Percentiles rank a stretch among this genome's conserved stretches.
These are phyloP conservation scores for Neurospora discreta DNA, from an alignment of 495 filamentous ascomycete genomes.

Conservation along the genomic window DNA sequence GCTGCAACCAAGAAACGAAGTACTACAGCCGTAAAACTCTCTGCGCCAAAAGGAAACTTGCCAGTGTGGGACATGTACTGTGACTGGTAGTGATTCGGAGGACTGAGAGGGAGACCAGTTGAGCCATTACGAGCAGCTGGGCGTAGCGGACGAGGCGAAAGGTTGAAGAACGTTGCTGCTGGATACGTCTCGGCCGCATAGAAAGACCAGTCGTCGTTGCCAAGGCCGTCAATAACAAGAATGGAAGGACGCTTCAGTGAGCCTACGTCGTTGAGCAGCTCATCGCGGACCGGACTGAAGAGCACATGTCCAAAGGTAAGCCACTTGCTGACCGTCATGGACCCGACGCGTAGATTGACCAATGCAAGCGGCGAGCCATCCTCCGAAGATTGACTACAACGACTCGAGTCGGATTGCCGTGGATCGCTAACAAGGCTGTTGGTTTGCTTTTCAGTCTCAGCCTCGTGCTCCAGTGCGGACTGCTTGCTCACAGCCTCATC, in stretches of 20 bases:
- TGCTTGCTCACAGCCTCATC: conserved; percentile 4
- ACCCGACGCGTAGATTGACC: conserved; percentile 73
- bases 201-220: conserved; percentile 89
- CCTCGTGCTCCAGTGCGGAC: conserved; percentile 31
- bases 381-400: conserved; percentile 32
- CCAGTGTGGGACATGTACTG: conserved; percentile 54
- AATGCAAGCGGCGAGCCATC: conserved; percentile 54
- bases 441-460: conserved; percentile 3
- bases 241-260: conserved; percentile 51
- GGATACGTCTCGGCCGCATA: conserved; percentile 92
- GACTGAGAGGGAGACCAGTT: conserved; percentile 44
- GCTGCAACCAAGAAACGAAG: conserved; percentile 76
- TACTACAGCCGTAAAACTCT: conserved; percentile 77
- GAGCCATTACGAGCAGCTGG: conserved; percentile 22
- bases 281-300: conserved; percentile 82
- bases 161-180: conserved; percentile 73
- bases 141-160: conserved; percentile 44
- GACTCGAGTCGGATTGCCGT: conserved; percentile 37
- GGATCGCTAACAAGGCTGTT: conserved; percentile 25
- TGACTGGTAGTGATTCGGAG: conserved; percentile 77
- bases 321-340: conserved; percentile 61
- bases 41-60: conserved; percentile 76
- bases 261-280: conserved; percentile 42
- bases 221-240: conserved; percentile 82
- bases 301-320: conserved; percentile 90